Conservation (phyloP, 768 basidiomycete species). For the Roridomyces roridus region DNA sequence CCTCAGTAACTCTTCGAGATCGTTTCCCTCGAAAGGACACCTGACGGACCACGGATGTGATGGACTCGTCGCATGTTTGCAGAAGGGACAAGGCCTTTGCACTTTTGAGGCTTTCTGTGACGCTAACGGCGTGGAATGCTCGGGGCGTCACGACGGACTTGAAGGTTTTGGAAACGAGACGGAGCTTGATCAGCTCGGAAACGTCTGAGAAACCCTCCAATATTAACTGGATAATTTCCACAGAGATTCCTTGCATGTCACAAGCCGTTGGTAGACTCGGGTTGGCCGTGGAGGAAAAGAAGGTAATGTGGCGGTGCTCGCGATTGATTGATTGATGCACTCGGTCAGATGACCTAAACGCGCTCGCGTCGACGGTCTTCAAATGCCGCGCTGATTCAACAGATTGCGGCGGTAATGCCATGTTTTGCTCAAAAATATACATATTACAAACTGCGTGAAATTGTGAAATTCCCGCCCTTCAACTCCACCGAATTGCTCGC, state of each 20-base stretch:
- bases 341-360: no score
- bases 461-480: slow-evolving; percentile 15
- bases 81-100: not conserved
- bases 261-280: no score
- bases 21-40: not conserved
- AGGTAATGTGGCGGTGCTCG: no score
- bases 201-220: not conserved
- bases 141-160: not conserved
- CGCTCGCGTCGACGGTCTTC: no score
- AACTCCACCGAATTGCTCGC: slow-evolving; percentile 9
- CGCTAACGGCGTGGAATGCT: not conserved
- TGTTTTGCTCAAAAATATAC: no score
- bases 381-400: no score
- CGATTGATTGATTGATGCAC: no score
- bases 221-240: no score
- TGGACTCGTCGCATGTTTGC: not conserved
- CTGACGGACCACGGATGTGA: not conserved
- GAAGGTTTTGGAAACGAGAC: slow-evolving; percentile 13
- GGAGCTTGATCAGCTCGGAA: not conserved
- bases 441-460: not conserved
- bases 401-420: no score
- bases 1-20: no score
- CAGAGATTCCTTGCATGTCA: no score
- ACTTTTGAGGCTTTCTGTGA: slow-evolving; percentile 3
- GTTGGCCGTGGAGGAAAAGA: no score